These are phyloP conservation scores for Colletotrichum sublineola DNA, from an alignment of 2,329 filamentous ascomycete genomes.

Conservation along the genomic window DNA sequence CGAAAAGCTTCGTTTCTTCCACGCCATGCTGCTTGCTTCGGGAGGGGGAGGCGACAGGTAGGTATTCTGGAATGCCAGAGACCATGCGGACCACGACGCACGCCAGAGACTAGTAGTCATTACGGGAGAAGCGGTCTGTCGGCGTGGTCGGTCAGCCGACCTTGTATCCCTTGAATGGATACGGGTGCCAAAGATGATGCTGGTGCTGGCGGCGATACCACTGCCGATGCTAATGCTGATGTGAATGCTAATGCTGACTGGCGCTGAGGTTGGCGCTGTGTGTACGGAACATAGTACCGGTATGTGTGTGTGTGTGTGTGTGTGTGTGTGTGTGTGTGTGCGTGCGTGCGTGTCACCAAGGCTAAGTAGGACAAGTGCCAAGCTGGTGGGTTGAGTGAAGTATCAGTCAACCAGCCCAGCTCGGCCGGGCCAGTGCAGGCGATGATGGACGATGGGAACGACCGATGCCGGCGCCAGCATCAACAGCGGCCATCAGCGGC, in stretches of 20 bases:
- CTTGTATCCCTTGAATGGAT: conserved; percentile 2
- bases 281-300: no score
- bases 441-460: neutral
- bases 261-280: conserved; percentile 4
- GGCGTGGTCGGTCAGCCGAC: neutral
- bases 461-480: conserved; percentile 30
- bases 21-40: neutral
- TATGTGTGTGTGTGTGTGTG: no score
- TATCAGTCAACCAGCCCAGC: conserved; percentile 8
- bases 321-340: neutral
- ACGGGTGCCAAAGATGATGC: neutral
- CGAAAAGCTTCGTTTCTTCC: conserved; percentile 29
- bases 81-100: neutral
- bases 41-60: no score
- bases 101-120: neutral
- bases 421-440: conserved; percentile 14
- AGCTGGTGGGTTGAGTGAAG: neutral
- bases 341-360: neutral
- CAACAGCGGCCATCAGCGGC: neutral
- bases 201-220: neutral
- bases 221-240: neutral
- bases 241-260: neutral
- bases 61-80: conserved; percentile 1
- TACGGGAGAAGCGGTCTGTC: neutral
- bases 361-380: conserved; percentile 28